Evolutionary conservation across 352 stramenopile species (phyloP).

Genomic region (Blastocystis sp.): DNA sequence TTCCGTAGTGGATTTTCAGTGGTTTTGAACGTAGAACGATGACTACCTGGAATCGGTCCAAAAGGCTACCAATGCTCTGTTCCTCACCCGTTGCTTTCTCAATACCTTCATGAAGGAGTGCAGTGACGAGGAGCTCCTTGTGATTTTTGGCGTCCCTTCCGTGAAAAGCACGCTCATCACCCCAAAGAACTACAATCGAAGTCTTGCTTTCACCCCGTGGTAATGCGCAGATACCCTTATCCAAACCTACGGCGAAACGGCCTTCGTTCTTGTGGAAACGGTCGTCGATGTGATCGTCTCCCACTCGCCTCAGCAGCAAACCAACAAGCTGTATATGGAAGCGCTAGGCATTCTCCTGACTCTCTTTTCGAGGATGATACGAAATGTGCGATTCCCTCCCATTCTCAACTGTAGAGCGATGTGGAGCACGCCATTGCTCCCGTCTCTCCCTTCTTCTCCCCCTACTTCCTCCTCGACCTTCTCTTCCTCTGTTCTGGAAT

Average conservation of each 20-base stretch:
- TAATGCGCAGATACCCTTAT: slow-evolving; percentile 33
- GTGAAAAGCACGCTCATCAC: neutral
- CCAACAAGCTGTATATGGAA: slow-evolving; percentile 58
- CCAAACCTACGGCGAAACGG: slow-evolving; percentile 27
- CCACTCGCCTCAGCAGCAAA: slow-evolving; percentile 53
- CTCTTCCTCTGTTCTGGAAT: slow-evolving; percentile 59
- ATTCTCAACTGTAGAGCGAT: neutral
- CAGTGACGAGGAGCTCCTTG: slow-evolving; percentile 22
- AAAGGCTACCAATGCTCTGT: slow-evolving; percentile 43
- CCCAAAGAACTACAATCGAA: slow-evolving; percentile 5
- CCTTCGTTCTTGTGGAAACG: slow-evolving; percentile 37
- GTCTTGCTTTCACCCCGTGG: neutral
- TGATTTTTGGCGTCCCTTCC: slow-evolving; percentile 23
- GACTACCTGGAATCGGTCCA: slow-evolving; percentile 50
- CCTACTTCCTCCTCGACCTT: slow-evolving; percentile 45
- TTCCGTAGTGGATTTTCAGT: neutral
- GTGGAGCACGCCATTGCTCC: slow-evolving; percentile 40
- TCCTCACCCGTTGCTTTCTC: slow-evolving; percentile 52
- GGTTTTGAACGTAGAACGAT: slow-evolving; percentile 36
- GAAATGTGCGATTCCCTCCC: neutral
- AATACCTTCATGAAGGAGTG: slow-evolving; percentile 61
- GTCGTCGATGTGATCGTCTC: slow-evolving; percentile 53
- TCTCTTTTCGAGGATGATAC: slow-evolving; percentile 30
- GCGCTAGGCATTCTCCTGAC: slow-evolving; percentile 28
- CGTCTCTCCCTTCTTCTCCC: slow-evolving; percentile 36